Evolutionary conservation across 495 filamentous ascomycete genomes (phyloP).

Genomic region (Neurospora tetrasperma): DNA sequence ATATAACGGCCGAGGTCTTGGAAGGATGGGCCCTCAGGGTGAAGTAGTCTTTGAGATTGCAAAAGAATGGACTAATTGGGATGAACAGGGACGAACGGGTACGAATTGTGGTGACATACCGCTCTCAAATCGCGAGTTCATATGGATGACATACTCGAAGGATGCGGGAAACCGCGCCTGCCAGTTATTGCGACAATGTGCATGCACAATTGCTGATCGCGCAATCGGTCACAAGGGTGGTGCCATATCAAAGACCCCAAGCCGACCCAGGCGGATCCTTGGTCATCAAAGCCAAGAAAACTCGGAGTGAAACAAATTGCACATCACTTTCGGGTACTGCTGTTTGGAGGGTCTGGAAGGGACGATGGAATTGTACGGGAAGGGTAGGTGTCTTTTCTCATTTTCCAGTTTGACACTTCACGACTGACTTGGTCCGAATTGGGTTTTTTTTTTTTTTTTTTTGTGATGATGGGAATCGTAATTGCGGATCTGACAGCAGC

Average conservation of each 20-base stretch:
- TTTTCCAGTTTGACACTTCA: not conserved
- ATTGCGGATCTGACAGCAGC: not conserved
- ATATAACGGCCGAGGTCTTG: not conserved
- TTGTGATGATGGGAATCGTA: not conserved
- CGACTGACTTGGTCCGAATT: not conserved
- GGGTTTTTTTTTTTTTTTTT: not conserved
- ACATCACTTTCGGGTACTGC: not conserved
- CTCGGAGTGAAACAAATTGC: not conserved
- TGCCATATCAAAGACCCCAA: conserved; percentile 15
- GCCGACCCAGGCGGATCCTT: not conserved
- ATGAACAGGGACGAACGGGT: not conserved
- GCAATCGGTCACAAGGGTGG: conserved; percentile 25
- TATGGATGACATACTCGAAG: not conserved
- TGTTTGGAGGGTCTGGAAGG: not conserved
- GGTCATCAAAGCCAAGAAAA: not conserved
- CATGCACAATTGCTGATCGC: conserved; percentile 15
- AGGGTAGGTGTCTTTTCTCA: not conserved
- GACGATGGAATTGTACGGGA: not conserved
- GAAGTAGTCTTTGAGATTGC: not conserved
- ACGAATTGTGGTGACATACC: conserved; percentile 13
- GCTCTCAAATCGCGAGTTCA: conserved; percentile 17
- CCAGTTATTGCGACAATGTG: not conserved
- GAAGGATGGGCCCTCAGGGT: not conserved
- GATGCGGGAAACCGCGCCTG: not conserved
- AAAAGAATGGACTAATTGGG: not conserved